Conservation (phyloP, 495 filamentous ascomycete species). For the Penicillium robsamsonii region DNA sequence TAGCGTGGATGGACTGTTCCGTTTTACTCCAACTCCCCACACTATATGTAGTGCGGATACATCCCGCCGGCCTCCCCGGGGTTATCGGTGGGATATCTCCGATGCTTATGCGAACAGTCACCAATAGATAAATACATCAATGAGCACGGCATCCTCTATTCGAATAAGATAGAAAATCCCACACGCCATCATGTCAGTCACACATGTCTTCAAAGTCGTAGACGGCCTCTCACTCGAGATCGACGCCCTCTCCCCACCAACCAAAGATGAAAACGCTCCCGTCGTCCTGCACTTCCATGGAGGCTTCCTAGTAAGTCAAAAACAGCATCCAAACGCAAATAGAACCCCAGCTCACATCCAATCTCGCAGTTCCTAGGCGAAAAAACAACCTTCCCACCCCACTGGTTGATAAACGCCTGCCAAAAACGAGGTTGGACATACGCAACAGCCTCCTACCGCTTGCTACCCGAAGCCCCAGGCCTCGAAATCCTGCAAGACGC, state of each 20-base stretch:
- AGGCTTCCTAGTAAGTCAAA: conserved; percentile 7
- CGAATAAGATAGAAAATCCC: too few species aligned
- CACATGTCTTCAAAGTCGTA: not conserved
- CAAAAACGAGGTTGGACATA: conserved; percentile 5
- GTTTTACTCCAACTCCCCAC: too few species aligned
- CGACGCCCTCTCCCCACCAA: not conserved
- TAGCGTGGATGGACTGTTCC: too few species aligned
- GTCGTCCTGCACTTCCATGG: conserved; percentile 12
- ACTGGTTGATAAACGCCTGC: conserved; percentile 14
- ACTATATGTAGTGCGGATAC: too few species aligned
- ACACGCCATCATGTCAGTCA: not conserved
- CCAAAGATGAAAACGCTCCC: not conserved
- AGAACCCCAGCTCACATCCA: not conserved
- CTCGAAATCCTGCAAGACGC: conserved; percentile 8
- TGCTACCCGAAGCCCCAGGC: conserved; percentile 5
- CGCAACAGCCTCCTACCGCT: conserved; percentile 11
- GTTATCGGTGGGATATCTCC: too few species aligned
- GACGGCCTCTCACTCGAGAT: not conserved
- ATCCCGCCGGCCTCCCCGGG: too few species aligned
- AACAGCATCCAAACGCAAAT: not conserved
- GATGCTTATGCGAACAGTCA: too few species aligned
- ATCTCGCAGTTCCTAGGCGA: conserved; percentile 1
- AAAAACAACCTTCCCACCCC: conserved; percentile 5
- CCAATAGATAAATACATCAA: too few species aligned
- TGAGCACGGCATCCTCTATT: too few species aligned